Evolutionary conservation across 2,329 filamentous ascomycete species (phyloP).

Genomic region (Neofusicoccum laricinum): DNA sequence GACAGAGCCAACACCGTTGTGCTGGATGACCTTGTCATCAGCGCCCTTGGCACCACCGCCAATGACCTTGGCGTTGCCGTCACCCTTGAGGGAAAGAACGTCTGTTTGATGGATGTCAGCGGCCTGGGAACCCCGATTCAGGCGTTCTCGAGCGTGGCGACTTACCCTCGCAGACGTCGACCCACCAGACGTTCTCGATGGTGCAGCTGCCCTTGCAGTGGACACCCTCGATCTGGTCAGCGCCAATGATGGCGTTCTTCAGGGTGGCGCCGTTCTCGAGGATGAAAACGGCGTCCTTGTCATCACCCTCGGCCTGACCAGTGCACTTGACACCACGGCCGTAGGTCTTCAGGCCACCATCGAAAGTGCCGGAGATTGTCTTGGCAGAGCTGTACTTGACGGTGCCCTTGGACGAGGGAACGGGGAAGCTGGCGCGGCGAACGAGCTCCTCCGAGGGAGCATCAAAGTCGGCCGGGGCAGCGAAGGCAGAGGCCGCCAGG

Average conservation of each 20-base stretch:
- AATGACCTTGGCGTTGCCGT: conserved; percentile 25
- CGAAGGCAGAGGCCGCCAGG: not conserved
- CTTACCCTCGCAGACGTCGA: conserved; percentile 36
- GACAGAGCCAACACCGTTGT: conserved; percentile 32
- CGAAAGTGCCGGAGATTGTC: conserved; percentile 3
- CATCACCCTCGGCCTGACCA: conserved; percentile 43
- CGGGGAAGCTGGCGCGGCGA: conserved; percentile 12
- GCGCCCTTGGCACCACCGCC: conserved; percentile 28
- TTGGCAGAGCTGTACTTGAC: not conserved
- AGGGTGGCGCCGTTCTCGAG: conserved; percentile 34
- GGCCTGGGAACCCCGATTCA: conserved; percentile 29
- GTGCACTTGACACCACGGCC: conserved; percentile 20
- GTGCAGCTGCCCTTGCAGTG: conserved; percentile 51
- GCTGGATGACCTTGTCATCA: conserved; percentile 34
- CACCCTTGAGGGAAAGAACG: conserved; percentile 27
- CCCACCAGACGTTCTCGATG: conserved; percentile 35
- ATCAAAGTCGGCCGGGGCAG: conserved; percentile 3
- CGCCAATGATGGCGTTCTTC: conserved; percentile 50
- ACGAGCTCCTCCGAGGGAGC: conserved; percentile 1
- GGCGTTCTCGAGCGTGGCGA: conserved; percentile 49
- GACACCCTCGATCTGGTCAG: conserved; percentile 47
- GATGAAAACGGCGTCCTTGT: conserved; percentile 27
- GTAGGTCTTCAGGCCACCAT: conserved; percentile 13
- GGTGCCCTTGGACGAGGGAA: conserved; percentile 10
- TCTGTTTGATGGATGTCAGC: conserved; percentile 40